These are phyloP conservation scores for Kodamaea kaohsiungensis DNA, from an alignment of 805 yeast genomes.

Conservation along the genomic window DNA sequence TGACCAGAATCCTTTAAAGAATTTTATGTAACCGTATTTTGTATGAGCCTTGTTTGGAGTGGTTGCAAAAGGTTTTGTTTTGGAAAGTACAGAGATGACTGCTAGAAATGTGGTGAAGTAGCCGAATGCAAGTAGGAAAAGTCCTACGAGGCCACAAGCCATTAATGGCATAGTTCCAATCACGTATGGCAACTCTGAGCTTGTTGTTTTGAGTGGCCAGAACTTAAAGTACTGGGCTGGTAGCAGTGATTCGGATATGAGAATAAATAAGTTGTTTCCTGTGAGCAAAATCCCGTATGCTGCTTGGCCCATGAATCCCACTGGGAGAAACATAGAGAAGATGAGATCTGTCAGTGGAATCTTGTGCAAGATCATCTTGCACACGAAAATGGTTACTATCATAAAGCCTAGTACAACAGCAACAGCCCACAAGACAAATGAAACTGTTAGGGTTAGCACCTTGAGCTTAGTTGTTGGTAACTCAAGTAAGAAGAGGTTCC, in stretches of 20 bases:
- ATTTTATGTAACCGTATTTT: constrained; percentile 19
- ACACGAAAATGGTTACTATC: constrained; percentile 52
- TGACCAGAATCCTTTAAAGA: constrained; percentile 59
- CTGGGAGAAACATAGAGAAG: constrained; percentile 70
- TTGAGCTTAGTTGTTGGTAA: constrained; percentile 47
- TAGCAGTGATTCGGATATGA: constrained; percentile 15
- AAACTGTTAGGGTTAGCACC: constrained; percentile 52
- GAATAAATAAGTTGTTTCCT: constrained; percentile 42
- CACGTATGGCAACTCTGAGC: neutral
- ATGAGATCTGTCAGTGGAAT: constrained; percentile 56
- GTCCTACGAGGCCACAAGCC: constrained; percentile 26
- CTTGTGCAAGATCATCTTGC: constrained; percentile 58
- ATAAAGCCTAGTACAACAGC: constrained; percentile 65
- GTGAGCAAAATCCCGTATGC: constrained; percentile 62
- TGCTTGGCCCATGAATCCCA: constrained; percentile 88
- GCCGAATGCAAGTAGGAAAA: constrained; percentile 57
- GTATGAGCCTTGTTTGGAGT: constrained; percentile 24
- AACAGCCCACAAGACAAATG: constrained; percentile 65
- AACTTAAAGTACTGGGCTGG: constrained; percentile 7
- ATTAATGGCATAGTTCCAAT: constrained; percentile 2
- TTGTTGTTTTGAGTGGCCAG: neutral
- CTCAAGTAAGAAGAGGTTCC: constrained; percentile 50
- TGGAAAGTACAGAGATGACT: constrained; percentile 42
- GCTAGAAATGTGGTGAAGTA: constrained; percentile 48
- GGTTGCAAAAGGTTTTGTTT: constrained; percentile 35